Evolutionary conservation across 768 basidiomycete genomes (phyloP).

Genomic region (Dentipellis sp.): DNA sequence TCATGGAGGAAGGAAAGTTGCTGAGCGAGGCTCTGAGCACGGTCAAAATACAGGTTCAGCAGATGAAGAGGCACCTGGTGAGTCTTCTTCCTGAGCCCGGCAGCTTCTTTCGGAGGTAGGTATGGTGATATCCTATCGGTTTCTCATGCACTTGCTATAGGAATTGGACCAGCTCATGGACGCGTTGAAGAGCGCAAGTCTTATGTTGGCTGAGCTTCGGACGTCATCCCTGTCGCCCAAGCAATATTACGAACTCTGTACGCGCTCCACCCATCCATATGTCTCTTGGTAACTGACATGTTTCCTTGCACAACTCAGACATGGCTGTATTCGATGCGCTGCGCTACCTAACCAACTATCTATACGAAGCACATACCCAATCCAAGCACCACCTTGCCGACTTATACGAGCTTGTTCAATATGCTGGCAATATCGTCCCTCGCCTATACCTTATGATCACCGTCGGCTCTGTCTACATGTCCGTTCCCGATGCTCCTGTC

Average conservation of each 20-base stretch:
- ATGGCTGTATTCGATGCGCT: constrained; percentile 99
- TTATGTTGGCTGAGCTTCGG: constrained; percentile 94
- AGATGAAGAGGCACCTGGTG: constrained; percentile 92
- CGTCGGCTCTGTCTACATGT: constrained; percentile 99
- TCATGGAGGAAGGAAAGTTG: constrained; percentile 71
- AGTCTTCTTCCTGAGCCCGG: constrained; percentile 10
- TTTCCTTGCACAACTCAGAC: constrained; percentile 37
- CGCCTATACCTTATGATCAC: constrained; percentile 98
- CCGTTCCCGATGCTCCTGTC: constrained; percentile 90
- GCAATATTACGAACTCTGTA: constrained; percentile 98
- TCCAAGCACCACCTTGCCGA: constrained; percentile 94
- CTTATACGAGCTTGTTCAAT: constrained; percentile 99
- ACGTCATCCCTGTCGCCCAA: constrained; percentile 92
- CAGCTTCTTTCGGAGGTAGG: neutral
- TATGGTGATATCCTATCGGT: too few relatives aligned
- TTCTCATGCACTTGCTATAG: constrained; percentile 28
- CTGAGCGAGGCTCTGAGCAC: constrained; percentile 79
- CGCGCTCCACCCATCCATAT: constrained; percentile 7
- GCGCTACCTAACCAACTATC: constrained; percentile 89
- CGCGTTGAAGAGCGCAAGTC: constrained; percentile 91
- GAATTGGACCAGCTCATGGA: constrained; percentile 98
- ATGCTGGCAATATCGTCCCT: constrained; percentile 92
- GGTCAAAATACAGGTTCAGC: constrained; percentile 86
- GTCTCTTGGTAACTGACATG: neutral
- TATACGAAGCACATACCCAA: constrained; percentile 90